A percentile compares a stretch with the other conserved stretches of the same genome.
Conservation (phyloP, 2,329 filamentous ascomycete genomes). For the Aspergillus melleus region DNA sequence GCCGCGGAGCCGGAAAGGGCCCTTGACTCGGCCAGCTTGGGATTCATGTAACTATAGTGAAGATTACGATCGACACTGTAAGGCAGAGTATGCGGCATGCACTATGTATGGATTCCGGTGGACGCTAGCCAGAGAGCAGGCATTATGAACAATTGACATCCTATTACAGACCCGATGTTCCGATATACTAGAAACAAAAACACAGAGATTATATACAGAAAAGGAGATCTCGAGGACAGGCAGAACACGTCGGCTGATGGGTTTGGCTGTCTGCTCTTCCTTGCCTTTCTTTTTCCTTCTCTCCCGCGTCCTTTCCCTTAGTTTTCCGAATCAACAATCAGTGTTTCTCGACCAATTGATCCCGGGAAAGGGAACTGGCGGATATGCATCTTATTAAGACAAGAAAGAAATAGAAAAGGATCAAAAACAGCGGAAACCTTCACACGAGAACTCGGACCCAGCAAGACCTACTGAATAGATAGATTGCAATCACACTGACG, state of each 20-base stretch:
- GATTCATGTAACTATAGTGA: no score
- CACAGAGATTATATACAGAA: constrained; percentile 2
- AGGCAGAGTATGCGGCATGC: no score
- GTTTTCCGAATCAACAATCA: background rate
- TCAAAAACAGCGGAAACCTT: background rate
- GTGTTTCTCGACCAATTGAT: background rate
- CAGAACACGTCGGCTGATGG: background rate
- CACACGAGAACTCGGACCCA: background rate
- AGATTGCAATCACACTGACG: background rate
- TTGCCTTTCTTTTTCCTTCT: background rate
- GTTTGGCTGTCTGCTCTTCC: background rate
- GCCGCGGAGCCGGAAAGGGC: background rate
- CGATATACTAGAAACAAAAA: background rate
- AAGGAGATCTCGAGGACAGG: background rate
- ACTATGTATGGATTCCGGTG: no score
- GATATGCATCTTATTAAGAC: background rate
- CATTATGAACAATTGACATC: background rate
- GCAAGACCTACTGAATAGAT: background rate
- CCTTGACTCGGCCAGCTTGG: background rate
- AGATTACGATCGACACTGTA: no score
- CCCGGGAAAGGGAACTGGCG: background rate
- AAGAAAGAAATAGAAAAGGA: background rate
- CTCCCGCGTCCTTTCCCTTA: background rate
- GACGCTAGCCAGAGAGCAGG: no score
- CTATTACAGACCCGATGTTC: background rate